Percentiles rank a stretch among this genome's conserved stretches.
Evolutionary conservation across 306 rosid species (phyloP).

Genomic region (Trifolium repens): DNA sequence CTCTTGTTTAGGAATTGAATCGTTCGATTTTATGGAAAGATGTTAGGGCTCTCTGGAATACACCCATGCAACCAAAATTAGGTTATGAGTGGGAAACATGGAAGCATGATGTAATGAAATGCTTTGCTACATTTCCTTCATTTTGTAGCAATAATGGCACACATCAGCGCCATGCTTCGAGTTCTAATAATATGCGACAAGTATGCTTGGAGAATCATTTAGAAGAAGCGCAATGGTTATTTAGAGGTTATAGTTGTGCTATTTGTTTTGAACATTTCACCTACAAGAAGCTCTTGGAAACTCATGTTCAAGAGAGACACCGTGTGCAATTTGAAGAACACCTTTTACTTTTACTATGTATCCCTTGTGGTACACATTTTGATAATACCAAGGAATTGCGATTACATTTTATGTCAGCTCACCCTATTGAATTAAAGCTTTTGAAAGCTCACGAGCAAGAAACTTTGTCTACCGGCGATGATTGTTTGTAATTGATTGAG

Average conservation of each 20-base stretch:
- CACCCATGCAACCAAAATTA: slow-evolving; percentile 55
- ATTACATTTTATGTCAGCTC: slow-evolving; percentile 73
- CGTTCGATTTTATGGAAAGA: slow-evolving; percentile 77
- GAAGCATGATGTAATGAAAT: slow-evolving; percentile 82
- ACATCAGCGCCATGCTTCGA: slow-evolving; percentile 50
- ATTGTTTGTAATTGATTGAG: slow-evolving; percentile 52
- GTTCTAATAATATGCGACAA: slow-evolving; percentile 55
- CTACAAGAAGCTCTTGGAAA: slow-evolving; percentile 69
- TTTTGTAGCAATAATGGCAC: slow-evolving; percentile 44
- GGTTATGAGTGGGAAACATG: slow-evolving; percentile 81
- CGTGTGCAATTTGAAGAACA: slow-evolving; percentile 72
- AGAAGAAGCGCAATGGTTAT: slow-evolving; percentile 84
- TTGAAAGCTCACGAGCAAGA: slow-evolving; percentile 52
- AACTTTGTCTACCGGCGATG: slow-evolving; percentile 50
- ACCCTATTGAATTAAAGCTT: slow-evolving; percentile 60
- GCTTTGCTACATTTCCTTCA: slow-evolving; percentile 68
- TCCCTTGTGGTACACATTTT: slow-evolving; percentile 83
- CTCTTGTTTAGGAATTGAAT: slow-evolving; percentile 67
- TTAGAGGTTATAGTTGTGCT: slow-evolving; percentile 86
- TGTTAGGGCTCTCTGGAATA: slow-evolving; percentile 59
- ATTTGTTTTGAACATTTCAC: slow-evolving; percentile 84
- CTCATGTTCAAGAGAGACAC: slow-evolving; percentile 84
- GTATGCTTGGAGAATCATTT: slow-evolving; percentile 71
- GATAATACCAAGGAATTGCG: slow-evolving; percentile 73
- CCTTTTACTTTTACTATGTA: slow-evolving; percentile 86